Evolutionary conservation across 176 grass and related monocot species (phyloP).

Genomic region (Ensete ventricosum): DNA sequence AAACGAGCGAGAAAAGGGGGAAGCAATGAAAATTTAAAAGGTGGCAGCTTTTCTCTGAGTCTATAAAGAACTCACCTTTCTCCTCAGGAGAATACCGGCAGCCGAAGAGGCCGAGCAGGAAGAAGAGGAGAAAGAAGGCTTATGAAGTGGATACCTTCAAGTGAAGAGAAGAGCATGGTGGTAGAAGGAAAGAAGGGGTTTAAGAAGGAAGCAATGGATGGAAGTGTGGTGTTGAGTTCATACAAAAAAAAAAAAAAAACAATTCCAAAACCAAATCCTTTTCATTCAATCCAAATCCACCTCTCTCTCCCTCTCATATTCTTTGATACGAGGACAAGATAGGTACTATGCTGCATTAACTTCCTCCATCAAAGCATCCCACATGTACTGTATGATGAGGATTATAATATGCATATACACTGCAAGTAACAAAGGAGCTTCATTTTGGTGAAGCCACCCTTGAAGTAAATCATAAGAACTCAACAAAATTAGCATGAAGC

Average conservation of each 20-base stretch:
- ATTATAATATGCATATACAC: too few species aligned
- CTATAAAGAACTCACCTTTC: not conserved
- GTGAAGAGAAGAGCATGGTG: not conserved
- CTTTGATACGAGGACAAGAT: too few species aligned
- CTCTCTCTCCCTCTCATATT: not conserved
- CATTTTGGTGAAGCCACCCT: too few species aligned
- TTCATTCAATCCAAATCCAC: not conserved
- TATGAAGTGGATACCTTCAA: not conserved
- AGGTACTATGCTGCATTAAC: too few species aligned
- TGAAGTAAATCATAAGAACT: too few species aligned
- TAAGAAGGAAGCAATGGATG: not conserved
- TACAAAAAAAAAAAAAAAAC: not conserved
- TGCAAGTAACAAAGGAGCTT: too few species aligned
- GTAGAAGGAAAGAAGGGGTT: not conserved
- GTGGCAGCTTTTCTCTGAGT: not conserved
- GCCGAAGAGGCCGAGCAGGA: not conserved
- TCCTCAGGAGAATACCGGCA: not conserved
- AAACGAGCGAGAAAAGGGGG: not conserved
- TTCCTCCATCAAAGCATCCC: too few species aligned
- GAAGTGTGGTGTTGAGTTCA: not conserved
- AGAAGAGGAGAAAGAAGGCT: not conserved
- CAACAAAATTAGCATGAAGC: not conserved
- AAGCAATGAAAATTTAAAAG: not conserved
- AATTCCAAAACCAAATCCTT: not conserved
- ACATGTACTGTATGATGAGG: too few species aligned